phyloP scores from a whole-genome alignment of 169 alveolate species.

The Plasmodium gonderi region DNA sequence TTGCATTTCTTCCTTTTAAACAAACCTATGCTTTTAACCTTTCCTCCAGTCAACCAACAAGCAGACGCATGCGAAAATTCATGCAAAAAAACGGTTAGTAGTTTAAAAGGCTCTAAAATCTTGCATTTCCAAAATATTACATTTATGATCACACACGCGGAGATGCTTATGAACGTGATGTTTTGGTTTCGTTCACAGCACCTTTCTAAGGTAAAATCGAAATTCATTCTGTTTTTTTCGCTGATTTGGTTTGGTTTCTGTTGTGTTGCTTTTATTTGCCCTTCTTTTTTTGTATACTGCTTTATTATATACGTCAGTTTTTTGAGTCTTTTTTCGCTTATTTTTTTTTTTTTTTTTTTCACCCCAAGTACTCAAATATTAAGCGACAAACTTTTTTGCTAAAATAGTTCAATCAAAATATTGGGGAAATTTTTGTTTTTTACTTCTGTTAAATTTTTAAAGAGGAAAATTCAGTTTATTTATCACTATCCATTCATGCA shows the following conservation, averaged over 20 bases:
- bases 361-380: too few relatives aligned
- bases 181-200: constrained; percentile 70
- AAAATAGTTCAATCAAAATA: not conserved
- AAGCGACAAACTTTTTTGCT: not conserved
- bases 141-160: constrained; percentile 33
- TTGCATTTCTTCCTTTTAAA: constrained; percentile 1
- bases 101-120: constrained; percentile 79
- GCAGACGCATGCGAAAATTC: constrained; percentile 86
- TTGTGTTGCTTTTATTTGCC: not conserved
- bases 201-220: constrained; percentile 39
- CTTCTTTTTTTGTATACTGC: not conserved
- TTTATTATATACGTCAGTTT: not conserved
- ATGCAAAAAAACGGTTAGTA: constrained; percentile 83
- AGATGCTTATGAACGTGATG: constrained; percentile 30
- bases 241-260: not conserved
- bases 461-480: not conserved
- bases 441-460: not conserved
- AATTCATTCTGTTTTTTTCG: constrained; percentile 25
- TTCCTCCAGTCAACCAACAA: constrained; percentile 84
- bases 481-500: not conserved
- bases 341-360: too few relatives aligned
- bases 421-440: not conserved
- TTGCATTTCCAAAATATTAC: constrained; percentile 63
- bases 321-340: too few relatives aligned
- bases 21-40: constrained; percentile 81